Conservation (phyloP, 2,329 filamentous ascomycete genomes). For the Nigrograna mackinnonii region DNA sequence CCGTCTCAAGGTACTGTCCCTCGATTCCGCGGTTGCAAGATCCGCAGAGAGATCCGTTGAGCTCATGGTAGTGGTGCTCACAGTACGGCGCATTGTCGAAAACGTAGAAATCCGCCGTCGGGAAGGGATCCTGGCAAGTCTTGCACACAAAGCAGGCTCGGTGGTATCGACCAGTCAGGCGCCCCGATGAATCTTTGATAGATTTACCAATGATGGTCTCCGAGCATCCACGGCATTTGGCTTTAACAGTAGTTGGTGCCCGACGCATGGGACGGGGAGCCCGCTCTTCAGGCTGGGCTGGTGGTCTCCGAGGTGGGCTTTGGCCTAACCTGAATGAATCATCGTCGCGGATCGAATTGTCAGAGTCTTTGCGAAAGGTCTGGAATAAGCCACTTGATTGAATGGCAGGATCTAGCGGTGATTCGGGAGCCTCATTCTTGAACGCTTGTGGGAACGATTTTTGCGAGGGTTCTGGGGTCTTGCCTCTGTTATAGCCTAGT, state of each 20-base stretch:
- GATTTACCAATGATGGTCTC: slow-evolving; percentile 85
- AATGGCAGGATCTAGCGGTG: slow-evolving; percentile 45
- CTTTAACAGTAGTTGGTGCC: slow-evolving; percentile 57
- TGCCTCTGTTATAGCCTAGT: slow-evolving; percentile 22
- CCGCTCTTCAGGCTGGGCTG: slow-evolving; percentile 13
- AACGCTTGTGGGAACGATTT: slow-evolving; percentile 21
- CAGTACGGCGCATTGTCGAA: slow-evolving; percentile 87
- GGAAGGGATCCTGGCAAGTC: slow-evolving; percentile 79
- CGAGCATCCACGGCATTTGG: slow-evolving; percentile 81
- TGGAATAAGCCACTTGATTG: slow-evolving; percentile 34
- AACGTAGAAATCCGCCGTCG: slow-evolving; percentile 91
- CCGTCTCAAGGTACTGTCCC: slow-evolving; percentile 89
- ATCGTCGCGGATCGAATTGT: slow-evolving; percentile 15
- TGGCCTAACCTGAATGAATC: slow-evolving; percentile 14
- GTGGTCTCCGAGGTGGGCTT: slow-evolving; percentile 13
- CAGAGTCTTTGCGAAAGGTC: slow-evolving; percentile 1
- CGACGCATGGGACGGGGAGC: slow-evolving; percentile 23
- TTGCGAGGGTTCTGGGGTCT: slow-evolving; percentile 21
- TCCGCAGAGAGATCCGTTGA: slow-evolving; percentile 84
- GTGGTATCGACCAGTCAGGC: slow-evolving; percentile 91
- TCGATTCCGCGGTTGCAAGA: slow-evolving; percentile 86
- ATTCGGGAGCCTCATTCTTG: slow-evolving; percentile 32
- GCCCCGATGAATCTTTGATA: slow-evolving; percentile 89
- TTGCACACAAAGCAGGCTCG: slow-evolving; percentile 92
- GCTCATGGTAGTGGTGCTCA: slow-evolving; percentile 86